Percentiles rank a stretch among this genome's conserved stretches.
Conservation (phyloP, 1,284 basidiomycete species). For the Earliella scabrosa region DNA sequence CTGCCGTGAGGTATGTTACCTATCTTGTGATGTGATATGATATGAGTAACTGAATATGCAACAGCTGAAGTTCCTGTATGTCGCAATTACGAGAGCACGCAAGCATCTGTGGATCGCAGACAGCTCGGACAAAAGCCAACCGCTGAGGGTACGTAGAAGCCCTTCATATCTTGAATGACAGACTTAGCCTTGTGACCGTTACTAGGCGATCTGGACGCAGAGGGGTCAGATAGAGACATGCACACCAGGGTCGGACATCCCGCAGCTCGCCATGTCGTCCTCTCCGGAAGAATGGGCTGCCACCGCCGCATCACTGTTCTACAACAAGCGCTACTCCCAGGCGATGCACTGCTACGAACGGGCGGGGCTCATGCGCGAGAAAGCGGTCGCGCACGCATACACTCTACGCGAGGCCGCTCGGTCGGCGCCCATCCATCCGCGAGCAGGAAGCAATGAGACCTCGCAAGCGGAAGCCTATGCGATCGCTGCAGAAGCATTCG, state of each 20-base stretch:
- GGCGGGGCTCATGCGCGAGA: conserved; percentile 50
- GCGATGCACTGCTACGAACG: conserved; percentile 68
- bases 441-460: conserved; percentile 36
- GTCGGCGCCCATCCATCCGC: conserved; percentile 30
- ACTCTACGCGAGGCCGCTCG: conserved; percentile 47
- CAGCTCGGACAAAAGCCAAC: conserved; percentile 55
- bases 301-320: conserved; percentile 56
- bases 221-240: conserved; percentile 47
- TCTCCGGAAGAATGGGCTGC: conserved; percentile 57
- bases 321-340: conserved; percentile 57
- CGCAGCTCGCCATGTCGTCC: conserved; percentile 53
- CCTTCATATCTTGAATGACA: not conserved
- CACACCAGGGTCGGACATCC: conserved; percentile 47
- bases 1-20: conserved; percentile 56
- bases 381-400: conserved; percentile 50
- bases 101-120: conserved; percentile 74
- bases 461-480: conserved; percentile 42
- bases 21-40: not conserved
- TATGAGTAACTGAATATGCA: not conserved
- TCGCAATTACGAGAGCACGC: conserved; percentile 70
- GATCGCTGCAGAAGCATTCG: conserved; percentile 54
- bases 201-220: conserved; percentile 52
- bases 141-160: conserved; percentile 54
- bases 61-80: conserved; percentile 70
- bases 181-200: not conserved